Evolutionary conservation across 2,329 filamentous ascomycete genomes (phyloP).

Genomic region (Talaromyces sp.): DNA sequence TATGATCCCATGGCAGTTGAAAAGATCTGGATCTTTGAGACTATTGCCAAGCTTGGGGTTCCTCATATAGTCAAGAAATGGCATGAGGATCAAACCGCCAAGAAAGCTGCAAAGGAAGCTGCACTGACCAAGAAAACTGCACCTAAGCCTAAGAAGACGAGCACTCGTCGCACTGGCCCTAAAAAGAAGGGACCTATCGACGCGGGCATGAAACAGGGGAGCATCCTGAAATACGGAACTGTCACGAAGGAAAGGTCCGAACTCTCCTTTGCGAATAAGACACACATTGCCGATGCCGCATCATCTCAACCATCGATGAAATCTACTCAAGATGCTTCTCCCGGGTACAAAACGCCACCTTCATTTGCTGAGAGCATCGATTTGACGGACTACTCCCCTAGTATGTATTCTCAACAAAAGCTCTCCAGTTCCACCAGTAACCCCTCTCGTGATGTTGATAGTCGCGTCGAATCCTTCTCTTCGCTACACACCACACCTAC

Average conservation of each 20-base stretch:
- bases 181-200: constrained; percentile 44
- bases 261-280: constrained; percentile 31
- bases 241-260: constrained; percentile 40
- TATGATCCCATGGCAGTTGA: constrained; percentile 68
- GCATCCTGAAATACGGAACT: constrained; percentile 45
- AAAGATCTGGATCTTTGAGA: constrained; percentile 69
- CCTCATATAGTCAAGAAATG: constrained; percentile 68
- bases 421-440: constrained; percentile 3
- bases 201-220: constrained; percentile 43
- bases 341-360: background rate
- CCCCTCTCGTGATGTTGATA: constrained; percentile 23
- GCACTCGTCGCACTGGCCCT: constrained; percentile 30
- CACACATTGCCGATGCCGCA: constrained; percentile 34
- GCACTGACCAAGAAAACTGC: constrained; percentile 23
- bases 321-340: constrained; percentile 15
- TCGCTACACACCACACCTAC: constrained; percentile 22
- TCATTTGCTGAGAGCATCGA: constrained; percentile 11
- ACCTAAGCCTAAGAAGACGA: constrained; percentile 32
- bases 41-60: constrained; percentile 65
- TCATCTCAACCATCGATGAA: constrained; percentile 20
- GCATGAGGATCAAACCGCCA: constrained; percentile 50
- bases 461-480: constrained; percentile 30
- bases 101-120: constrained; percentile 27
- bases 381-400: constrained; percentile 17
- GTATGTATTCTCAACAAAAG: constrained; percentile 20